These are phyloP conservation scores for Paxillus involutus DNA, from an alignment of 768 basidiomycete genomes.

Conservation along the genomic window DNA sequence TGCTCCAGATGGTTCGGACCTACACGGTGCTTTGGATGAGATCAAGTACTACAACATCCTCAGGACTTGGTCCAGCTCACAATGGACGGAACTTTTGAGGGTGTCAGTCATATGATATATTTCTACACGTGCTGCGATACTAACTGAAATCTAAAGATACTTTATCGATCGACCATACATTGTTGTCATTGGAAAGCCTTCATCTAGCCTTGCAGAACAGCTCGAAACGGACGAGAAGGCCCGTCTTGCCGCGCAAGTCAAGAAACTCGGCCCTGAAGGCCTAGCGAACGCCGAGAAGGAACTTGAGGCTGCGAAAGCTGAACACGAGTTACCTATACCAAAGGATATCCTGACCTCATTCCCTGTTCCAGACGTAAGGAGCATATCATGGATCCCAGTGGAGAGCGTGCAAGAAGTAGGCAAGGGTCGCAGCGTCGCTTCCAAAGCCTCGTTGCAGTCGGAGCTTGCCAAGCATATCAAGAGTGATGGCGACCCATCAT, in stretches of 20 bases:
- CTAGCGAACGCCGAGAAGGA: conserved; percentile 65
- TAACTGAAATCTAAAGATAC: conserved; percentile 52
- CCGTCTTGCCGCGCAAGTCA: conserved; percentile 68
- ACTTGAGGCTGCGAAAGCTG: conserved; percentile 80
- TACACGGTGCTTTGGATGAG: conserved; percentile 73
- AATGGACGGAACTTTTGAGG: conserved; percentile 77
- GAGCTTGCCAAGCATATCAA: conserved; percentile 63
- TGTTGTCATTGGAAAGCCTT: conserved; percentile 86
- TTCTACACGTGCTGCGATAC: conserved; percentile 5
- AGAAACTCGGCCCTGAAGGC: conserved; percentile 76
- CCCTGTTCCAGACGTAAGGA: conserved; percentile 88
- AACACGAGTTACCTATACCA: conserved; percentile 84
- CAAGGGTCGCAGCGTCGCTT: conserved; percentile 38
- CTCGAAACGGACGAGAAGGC: conserved; percentile 81
- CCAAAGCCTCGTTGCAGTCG: conserved; percentile 31
- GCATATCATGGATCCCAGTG: conserved; percentile 89
- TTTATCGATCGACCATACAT: conserved; percentile 71
- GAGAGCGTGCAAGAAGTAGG: conserved; percentile 65
- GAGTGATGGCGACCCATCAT: conserved; percentile 62
- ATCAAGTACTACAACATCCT: conserved; percentile 69
- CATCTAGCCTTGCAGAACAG: conserved; percentile 75
- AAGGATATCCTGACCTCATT: conserved; percentile 77
- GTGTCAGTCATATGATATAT: conserved; percentile 49
- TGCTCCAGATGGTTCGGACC: conserved; percentile 74
- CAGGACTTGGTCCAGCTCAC: conserved; percentile 65